Base-by-base conservation (phyloP, 306 rosid genomes). In the Crataegus laevigata region DNA sequence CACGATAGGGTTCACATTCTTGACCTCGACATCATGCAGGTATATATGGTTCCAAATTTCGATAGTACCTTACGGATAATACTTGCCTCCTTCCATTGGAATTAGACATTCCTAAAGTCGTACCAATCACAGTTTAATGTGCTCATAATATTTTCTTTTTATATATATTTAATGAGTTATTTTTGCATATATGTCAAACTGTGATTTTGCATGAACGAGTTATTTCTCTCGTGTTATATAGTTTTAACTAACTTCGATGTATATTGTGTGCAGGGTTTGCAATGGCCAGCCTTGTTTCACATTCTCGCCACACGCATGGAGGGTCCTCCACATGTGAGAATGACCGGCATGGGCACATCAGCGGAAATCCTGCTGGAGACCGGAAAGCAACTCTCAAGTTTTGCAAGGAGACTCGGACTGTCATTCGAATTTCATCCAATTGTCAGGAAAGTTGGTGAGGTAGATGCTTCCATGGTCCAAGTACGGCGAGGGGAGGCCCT, bases 281-380 rank as follows among this genome's bases (percentile, higher is more conserved):
- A 91, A 81, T 94, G 98, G 98, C 97, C 98, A 0, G 91, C 97
- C 15, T 84, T 94, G 29, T 83, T 94, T 60, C 97, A 91, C 83
- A 87, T 88, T 71, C 81, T 94, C 1, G 90, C 97, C 74, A 88
- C 85, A 5, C 76, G 93, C 30, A 77, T 79, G 69, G 96, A 90
- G 66, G 96, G 97, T 2, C 85, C 87, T 0, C 96, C 92, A 1
- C 82, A 83, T 13, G 74, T 93, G 4, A 75, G 87, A 40, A 78
- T 91, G 87, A 94, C 97, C 17, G 96, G 89, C 2, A 51, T 94
- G 52, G 96, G 96, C 12, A 5, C 87, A 1, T 87, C 98, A 21
- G 81, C 79, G 78, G 98, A 91, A 25, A 78, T 87, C 51, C 73
- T 94, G 3, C 64, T 84, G 6, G 93, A 90, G 62, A 91, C 98